phyloP scores from a whole-genome alignment of 164 flowering plant genomes.

The Protea cynaroides region DNA sequence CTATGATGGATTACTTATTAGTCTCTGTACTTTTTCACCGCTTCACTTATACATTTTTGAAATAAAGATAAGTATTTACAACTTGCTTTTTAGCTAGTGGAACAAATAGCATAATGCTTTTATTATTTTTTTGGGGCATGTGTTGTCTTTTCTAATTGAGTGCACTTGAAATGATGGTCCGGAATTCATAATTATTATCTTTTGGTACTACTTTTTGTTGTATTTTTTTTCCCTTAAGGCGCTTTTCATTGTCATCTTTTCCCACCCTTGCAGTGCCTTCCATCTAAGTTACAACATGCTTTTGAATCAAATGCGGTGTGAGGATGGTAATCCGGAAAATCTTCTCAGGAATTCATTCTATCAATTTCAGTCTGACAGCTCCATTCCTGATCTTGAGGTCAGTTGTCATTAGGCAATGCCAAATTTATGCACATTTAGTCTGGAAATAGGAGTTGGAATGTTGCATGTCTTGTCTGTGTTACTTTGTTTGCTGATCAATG shows the following conservation, averaged over 20 bases:
- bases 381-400: constrained; percentile 93
- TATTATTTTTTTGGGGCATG: too few relatives aligned
- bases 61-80: too few relatives aligned
- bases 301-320: constrained; percentile 86
- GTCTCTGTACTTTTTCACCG: too few relatives aligned
- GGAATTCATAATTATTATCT: too few relatives aligned
- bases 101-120: too few relatives aligned
- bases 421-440: background rate
- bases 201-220: background rate
- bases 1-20: too few relatives aligned
- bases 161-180: background rate
- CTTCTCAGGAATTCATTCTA: constrained; percentile 90
- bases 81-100: too few relatives aligned
- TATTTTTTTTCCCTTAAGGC: background rate
- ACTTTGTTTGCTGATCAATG: background rate
- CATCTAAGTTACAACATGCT: constrained; percentile 98
- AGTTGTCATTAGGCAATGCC: constrained; percentile 15
- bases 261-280: constrained; percentile 64
- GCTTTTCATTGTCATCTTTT: constrained; percentile 7
- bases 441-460: background rate
- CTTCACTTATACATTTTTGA: too few relatives aligned
- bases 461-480: background rate
- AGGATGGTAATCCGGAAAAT: constrained; percentile 92
- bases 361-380: constrained; percentile 96
- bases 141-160: background rate